phyloP scores from a whole-genome alignment of 371 early-diverging fungal genomes.

The Syncephalastrum contaminatum region DNA sequence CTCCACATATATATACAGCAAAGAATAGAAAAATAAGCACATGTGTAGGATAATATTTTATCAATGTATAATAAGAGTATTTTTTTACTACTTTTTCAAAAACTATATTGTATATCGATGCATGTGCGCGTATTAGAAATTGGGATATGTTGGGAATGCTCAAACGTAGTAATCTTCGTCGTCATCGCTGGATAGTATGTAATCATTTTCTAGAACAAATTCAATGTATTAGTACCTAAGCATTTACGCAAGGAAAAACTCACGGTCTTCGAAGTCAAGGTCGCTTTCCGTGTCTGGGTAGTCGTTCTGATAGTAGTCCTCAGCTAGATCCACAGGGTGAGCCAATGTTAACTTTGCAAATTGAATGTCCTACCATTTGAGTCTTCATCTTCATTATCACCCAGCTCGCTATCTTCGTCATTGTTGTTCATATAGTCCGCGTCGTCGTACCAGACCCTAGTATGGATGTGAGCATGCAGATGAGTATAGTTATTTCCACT shows the following conservation, averaged over 20 bases:
- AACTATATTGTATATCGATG: no score
- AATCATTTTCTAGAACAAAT: constrained; percentile 16
- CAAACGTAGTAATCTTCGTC: constrained; percentile 23
- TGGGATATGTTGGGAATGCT: no score
- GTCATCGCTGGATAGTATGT: constrained; percentile 32
- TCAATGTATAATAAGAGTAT: no score
- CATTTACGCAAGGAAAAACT: constrained; percentile 11
- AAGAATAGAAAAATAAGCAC: no score
- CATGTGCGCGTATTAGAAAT: no score
- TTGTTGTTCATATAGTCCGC: constrained; percentile 51
- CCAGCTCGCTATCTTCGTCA: constrained; percentile 51
- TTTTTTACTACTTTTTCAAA: no score
- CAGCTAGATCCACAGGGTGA: constrained; percentile 35
- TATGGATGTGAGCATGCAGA: not conserved
- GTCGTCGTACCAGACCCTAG: constrained; percentile 56
- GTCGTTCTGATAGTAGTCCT: constrained; percentile 65
- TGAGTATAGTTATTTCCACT: constrained; percentile 5
- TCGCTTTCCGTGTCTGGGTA: constrained; percentile 60
- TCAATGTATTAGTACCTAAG: not conserved
- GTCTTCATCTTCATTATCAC: constrained; percentile 59
- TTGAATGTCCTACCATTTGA: constrained; percentile 46
- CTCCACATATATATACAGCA: no score
- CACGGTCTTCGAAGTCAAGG: constrained; percentile 48
- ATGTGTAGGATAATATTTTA: no score
- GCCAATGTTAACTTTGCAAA: not conserved